Conservation (phyloP, 306 rosid genomes). For the Morella rubra region DNA sequence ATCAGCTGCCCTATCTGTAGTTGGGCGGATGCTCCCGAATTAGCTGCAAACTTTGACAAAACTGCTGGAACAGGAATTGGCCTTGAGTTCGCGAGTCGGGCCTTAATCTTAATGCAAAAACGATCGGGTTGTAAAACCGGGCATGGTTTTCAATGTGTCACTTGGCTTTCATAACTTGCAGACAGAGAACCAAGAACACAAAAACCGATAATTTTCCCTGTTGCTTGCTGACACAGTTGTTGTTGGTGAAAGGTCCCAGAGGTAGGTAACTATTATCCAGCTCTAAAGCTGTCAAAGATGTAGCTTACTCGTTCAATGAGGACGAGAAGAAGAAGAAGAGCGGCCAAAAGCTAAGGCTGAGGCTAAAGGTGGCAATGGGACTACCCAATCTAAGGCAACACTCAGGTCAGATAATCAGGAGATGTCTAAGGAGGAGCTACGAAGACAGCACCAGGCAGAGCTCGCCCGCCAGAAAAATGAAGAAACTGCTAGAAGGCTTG, state of each 20-base stretch:
- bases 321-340: constrained; percentile 66
- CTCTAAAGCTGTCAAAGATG: constrained; percentile 74
- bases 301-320: constrained; percentile 93
- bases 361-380: constrained; percentile 44
- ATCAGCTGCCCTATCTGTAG: constrained; percentile 75
- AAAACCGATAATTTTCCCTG: constrained; percentile 65
- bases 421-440: constrained; percentile 87
- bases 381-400: constrained; percentile 68
- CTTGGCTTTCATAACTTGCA: constrained; percentile 85
- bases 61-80: constrained; percentile 94
- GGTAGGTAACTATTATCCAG: constrained; percentile 56
- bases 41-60: constrained; percentile 68
- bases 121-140: constrained; percentile 66
- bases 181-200: constrained; percentile 39
- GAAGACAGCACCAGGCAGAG: constrained; percentile 96
- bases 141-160: constrained; percentile 87
- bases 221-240: constrained; percentile 85
- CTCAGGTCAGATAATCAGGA: constrained; percentile 91
- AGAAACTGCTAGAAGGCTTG: constrained; percentile 93
- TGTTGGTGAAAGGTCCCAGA: constrained; percentile 59
- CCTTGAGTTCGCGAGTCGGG: constrained; percentile 93
- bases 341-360: constrained; percentile 36
- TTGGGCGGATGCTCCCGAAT: constrained; percentile 77
- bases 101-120: constrained; percentile 77
- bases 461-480: constrained; percentile 98